Evolutionary conservation across 441 rosid species (phyloP).

Genomic region (Erysimum pusillum): DNA sequence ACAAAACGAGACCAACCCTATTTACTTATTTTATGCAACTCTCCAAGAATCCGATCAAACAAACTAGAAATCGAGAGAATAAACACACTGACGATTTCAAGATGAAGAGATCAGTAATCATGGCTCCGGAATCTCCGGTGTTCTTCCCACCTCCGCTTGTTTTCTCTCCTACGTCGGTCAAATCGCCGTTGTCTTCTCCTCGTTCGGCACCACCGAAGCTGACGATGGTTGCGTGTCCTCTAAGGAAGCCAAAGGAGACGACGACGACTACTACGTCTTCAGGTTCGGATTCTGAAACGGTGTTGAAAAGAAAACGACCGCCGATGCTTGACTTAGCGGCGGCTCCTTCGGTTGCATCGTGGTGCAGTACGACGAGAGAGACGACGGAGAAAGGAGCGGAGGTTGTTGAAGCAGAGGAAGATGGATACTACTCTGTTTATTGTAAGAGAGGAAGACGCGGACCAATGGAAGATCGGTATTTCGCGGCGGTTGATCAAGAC

Average conservation of each 20-base stretch:
- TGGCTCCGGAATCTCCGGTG: constrained; percentile 49
- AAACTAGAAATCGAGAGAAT: constrained; percentile 12
- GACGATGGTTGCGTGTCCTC: constrained; percentile 33
- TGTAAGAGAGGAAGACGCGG: constrained; percentile 88
- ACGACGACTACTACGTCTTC: not conserved
- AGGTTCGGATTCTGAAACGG: constrained; percentile 37
- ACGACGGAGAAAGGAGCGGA: constrained; percentile 41
- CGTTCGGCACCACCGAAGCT: constrained; percentile 36
- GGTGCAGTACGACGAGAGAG: constrained; percentile 46
- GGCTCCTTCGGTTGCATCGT: constrained; percentile 44
- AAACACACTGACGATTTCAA: not conserved
- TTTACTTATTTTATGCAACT: constrained; percentile 33
- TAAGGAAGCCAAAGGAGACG: constrained; percentile 36
- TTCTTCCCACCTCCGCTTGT: constrained; percentile 43
- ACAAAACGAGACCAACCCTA: not conserved
- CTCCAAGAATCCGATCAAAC: constrained; percentile 36
- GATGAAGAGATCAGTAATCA: constrained; percentile 37
- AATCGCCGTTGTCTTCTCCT: constrained; percentile 45
- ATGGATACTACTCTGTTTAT: constrained; percentile 69
- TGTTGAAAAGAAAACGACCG: constrained; percentile 80
- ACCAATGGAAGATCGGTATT: constrained; percentile 85
- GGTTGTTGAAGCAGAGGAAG: constrained; percentile 55
- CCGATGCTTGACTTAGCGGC: constrained; percentile 67
- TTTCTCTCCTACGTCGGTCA: constrained; percentile 45
- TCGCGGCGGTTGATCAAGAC: constrained; percentile 49